phyloP scores from a whole-genome alignment of 2,329 filamentous ascomycete species.

The Aspergillus quadricinctus region DNA sequence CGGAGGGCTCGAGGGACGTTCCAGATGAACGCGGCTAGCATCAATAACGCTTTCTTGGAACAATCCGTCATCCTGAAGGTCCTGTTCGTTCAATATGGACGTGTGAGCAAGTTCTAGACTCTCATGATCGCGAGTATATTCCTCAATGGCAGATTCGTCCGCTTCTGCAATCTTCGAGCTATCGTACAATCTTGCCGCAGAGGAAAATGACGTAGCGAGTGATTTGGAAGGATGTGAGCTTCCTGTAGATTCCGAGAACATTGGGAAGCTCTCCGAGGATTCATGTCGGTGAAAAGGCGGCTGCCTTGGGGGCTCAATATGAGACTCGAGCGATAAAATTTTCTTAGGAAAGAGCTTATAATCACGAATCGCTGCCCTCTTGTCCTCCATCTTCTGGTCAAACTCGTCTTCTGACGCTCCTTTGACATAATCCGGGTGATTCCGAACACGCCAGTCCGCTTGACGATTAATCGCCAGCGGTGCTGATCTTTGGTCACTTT shows the following conservation, averaged over 20 bases:
- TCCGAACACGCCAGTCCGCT: slow-evolving; percentile 33
- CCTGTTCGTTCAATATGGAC: slow-evolving; percentile 14
- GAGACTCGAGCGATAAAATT: slow-evolving; percentile 46
- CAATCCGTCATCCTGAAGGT: slow-evolving; percentile 17
- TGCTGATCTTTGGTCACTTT: slow-evolving; percentile 36
- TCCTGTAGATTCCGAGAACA: slow-evolving; percentile 60
- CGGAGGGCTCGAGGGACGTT: slow-evolving; percentile 40
- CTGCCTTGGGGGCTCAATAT: slow-evolving; percentile 25
- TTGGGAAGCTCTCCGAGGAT: slow-evolving; percentile 59
- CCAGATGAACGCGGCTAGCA: slow-evolving; percentile 35
- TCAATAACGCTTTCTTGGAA: slow-evolving; percentile 24
- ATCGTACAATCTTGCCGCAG: slow-evolving; percentile 25
- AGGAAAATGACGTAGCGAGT: slow-evolving; percentile 48
- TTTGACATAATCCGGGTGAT: slow-evolving; percentile 21
- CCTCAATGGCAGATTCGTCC: slow-evolving; percentile 1
- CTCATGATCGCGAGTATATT: slow-evolving; percentile 1
- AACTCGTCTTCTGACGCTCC: slow-evolving; percentile 33
- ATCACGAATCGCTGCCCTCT: slow-evolving; percentile 41
- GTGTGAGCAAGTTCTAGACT: slow-evolving; percentile 10
- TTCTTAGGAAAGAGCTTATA: slow-evolving; percentile 49
- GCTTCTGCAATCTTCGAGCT: slow-evolving; percentile 20
- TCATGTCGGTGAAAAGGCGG: slow-evolving; percentile 48
- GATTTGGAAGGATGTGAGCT: slow-evolving; percentile 52
- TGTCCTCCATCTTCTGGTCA: slow-evolving; percentile 39
- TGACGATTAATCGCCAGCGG: slow-evolving; percentile 37